A percentile compares a stretch with the other conserved stretches of the same genome.
These are phyloP conservation scores for Dactylellina haptotyla DNA, from an alignment of 2,329 filamentous ascomycete genomes.

Conservation along the genomic window DNA sequence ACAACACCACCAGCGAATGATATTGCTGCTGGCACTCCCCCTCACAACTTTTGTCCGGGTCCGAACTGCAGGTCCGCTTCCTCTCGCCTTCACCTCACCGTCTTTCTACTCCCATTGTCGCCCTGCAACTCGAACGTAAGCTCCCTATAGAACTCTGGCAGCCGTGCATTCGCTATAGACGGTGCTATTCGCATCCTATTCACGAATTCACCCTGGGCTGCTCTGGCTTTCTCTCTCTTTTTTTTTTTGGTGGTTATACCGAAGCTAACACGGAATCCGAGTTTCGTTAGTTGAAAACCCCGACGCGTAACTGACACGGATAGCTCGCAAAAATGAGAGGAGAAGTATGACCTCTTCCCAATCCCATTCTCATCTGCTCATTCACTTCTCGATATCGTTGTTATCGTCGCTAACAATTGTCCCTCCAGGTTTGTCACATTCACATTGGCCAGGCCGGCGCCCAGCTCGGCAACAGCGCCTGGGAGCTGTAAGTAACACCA, in stretches of 20 bases:
- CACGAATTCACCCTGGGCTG: too few relatives aligned
- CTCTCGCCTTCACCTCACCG: neutral
- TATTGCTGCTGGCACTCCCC: slow-evolving; percentile 28
- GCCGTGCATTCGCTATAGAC: too few relatives aligned
- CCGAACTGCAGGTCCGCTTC: neutral
- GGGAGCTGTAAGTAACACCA: slow-evolving; percentile 70
- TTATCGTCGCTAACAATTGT: neutral
- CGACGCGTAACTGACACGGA: slow-evolving; percentile 46
- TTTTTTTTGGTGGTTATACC: too few relatives aligned
- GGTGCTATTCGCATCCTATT: too few relatives aligned
- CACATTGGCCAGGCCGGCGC: slow-evolving; percentile 75
- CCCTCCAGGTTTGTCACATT: slow-evolving; percentile 70
- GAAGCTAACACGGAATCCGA: slow-evolving; percentile 21
- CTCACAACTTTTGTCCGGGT: slow-evolving; percentile 23
- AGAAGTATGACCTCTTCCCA: slow-evolving; percentile 23
- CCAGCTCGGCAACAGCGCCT: slow-evolving; percentile 75
- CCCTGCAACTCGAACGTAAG: neutral
- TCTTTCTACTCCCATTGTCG: neutral
- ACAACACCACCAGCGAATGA: slow-evolving; percentile 27
- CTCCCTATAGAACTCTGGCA: neutral
- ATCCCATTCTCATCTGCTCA: neutral
- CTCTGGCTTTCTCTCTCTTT: too few relatives aligned
- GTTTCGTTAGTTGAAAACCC: slow-evolving; percentile 19
- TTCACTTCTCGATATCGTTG: neutral
- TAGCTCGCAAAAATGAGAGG: slow-evolving; percentile 51